Percentiles rank a stretch among this genome's conserved stretches.
Conservation (phyloP, 495 filamentous ascomycete species). For the Poronia punctata region DNA sequence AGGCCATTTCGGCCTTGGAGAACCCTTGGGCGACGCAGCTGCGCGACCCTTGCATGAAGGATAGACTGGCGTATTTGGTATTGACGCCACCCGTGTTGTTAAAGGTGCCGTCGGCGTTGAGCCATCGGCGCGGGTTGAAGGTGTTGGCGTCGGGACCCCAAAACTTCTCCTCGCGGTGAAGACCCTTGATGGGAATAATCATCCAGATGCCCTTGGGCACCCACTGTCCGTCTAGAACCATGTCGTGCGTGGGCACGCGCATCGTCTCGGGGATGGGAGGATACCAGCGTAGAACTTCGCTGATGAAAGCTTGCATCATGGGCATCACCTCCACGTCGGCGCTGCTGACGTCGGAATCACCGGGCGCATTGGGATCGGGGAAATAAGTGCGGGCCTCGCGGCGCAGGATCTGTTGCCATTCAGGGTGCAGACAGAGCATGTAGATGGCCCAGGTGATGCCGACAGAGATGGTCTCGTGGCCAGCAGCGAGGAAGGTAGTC, state of each 20-base stretch:
- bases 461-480: constrained; percentile 47
- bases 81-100: constrained; percentile 18
- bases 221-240: constrained; percentile 44
- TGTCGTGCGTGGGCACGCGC: constrained; percentile 51
- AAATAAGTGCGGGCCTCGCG: constrained; percentile 33
- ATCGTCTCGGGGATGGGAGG: constrained; percentile 45
- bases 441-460: constrained; percentile 22
- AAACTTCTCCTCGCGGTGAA: constrained; percentile 32
- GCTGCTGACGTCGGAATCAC: neutral
- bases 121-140: constrained; percentile 25
- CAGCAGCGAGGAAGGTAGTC: constrained; percentile 69
- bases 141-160: constrained; percentile 18
- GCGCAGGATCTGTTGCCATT: constrained; percentile 17
- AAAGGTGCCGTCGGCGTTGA: constrained; percentile 15
- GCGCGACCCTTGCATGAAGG: constrained; percentile 38
- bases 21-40: constrained; percentile 52
- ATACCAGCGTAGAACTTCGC: constrained; percentile 29
- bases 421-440: constrained; percentile 18
- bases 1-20: constrained; percentile 61
- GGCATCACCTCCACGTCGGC: constrained; percentile 24
- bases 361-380: constrained; percentile 24
- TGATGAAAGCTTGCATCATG: constrained; percentile 17
- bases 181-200: constrained; percentile 29
- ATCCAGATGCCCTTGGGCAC: constrained; percentile 41
- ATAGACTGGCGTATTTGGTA: constrained; percentile 40